These are phyloP conservation scores for Smallanthus sonchifolius DNA, from an alignment of 129 eudicot species.

Conservation along the genomic window DNA sequence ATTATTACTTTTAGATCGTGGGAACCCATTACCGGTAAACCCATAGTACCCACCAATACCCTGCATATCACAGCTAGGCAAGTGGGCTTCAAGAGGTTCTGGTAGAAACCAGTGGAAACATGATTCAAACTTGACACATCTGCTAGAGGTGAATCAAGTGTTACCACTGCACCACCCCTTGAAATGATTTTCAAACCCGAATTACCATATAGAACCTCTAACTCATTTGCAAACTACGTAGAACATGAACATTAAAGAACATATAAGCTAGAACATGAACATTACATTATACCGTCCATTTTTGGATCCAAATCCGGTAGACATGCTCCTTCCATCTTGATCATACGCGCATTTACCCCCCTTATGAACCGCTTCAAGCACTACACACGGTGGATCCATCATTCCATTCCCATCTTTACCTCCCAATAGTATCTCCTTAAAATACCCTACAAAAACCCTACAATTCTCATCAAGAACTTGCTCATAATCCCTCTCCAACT, in stretches of 20 bases:
- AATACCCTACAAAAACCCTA: constrained; percentile 53
- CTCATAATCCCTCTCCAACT: constrained; percentile 66
- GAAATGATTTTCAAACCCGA: neutral
- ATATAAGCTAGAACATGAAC: constrained; percentile 24
- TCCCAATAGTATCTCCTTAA: constrained; percentile 47
- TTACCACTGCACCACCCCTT: too few species aligned
- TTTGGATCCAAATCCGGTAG: constrained; percentile 36
- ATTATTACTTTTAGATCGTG: too few species aligned
- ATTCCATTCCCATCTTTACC: constrained; percentile 31
- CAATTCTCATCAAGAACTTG: constrained; percentile 68
- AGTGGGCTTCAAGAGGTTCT: too few species aligned
- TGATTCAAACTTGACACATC: too few species aligned
- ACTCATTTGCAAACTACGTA: neutral
- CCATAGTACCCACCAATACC: too few species aligned
- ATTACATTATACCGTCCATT: constrained; percentile 94
- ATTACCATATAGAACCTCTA: neutral
- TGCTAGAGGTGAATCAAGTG: too few species aligned
- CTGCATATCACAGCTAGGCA: too few species aligned
- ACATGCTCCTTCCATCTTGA: constrained; percentile 29
- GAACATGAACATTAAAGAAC: neutral
- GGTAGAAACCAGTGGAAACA: too few species aligned
- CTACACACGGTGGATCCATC: constrained; percentile 47
- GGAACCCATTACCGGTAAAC: too few species aligned
- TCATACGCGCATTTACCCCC: constrained; percentile 16
- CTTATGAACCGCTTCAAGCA: constrained; percentile 29